Base-by-base conservation (phyloP, 768 basidiomycete genomes). In the Phylloporus sp. region DNA sequence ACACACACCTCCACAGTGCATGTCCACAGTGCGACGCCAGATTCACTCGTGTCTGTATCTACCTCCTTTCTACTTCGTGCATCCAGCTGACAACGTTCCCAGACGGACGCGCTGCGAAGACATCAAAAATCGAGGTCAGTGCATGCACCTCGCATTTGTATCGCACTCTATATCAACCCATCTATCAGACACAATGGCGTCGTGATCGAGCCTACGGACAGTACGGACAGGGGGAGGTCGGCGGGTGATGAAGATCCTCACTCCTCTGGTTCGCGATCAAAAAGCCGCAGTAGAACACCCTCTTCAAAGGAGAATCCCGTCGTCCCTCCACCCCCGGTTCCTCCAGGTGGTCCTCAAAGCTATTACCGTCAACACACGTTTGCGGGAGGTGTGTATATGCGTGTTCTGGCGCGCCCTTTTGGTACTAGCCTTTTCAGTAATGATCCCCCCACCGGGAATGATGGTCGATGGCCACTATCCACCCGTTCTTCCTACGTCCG, bases 1-100 rank as follows among this genome's bases (percentile, higher is more conserved):
- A 37, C 46, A 58, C 35, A 52, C 34, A 40, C 42, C 33, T 53
- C 31, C 15, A 28, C 57, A 87, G 86, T 64, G 69, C 79, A 34
- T 89, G 86, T 65, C 84, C 85, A 3, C 84, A 88, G 59, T 89
- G 86, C 52, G 85, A 87, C 56, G 83, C 86, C 32, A 80, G 79
- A 29, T 89, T 89, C 59, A 88, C 86, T 36, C 73, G 86, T 66
- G 86, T 86, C 63, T 61, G 79, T 78, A 32, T 34, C 28, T 38
- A 44, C 37, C 38, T 54, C n/a, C 41, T 44, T 40, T 42, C 7
- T 22, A 37, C 43, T 49, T 45, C 47, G 53, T 53, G 59, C 41
- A 23, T 23, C 15, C 23, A 36, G 17, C 53, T 57, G 34, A 66
- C 55, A 13, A 23, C 43, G 35, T 41, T 49, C n/a, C 38, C 55